Percentiles rank a stretch among this genome's conserved stretches.
These are phyloP conservation scores for Phytopythium cucurbitacearum DNA, from an alignment of 352 stramenopile genomes.

Conservation along the genomic window DNA sequence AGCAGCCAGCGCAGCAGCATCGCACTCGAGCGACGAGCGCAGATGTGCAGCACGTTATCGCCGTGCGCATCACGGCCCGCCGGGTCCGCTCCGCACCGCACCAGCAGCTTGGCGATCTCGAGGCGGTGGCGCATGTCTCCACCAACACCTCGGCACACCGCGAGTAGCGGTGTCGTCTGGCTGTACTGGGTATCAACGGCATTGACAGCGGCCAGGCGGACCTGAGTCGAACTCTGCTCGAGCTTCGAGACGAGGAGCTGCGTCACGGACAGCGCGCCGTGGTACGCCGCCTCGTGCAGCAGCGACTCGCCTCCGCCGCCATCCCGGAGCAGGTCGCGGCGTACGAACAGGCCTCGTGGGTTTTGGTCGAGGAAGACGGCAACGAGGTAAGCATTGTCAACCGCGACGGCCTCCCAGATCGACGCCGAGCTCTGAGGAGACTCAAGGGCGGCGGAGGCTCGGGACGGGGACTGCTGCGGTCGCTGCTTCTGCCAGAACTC, in stretches of 20 bases:
- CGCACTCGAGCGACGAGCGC: conserved; percentile 43
- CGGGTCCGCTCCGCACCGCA: conserved; percentile 38
- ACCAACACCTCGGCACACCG: conserved; percentile 41
- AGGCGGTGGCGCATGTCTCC: conserved; percentile 34
- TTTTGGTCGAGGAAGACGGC: conserved; percentile 27
- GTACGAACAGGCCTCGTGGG: conserved; percentile 22
- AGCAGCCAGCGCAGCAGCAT: conserved; percentile 54
- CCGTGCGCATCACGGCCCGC: conserved; percentile 44
- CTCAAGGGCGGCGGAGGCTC: conserved; percentile 6
- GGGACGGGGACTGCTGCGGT: conserved; percentile 10
- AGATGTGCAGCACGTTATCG: conserved; percentile 69
- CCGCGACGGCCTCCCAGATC: conserved; percentile 40
- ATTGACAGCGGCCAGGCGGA: conserved; percentile 26
- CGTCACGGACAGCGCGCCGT: conserved; percentile 30
- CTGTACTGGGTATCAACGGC: conserved; percentile 46
- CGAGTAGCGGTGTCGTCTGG: conserved; percentile 53
- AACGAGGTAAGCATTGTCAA: conserved; percentile 25
- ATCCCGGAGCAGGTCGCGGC: conserved; percentile 16
- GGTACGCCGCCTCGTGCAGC: conserved; percentile 47
- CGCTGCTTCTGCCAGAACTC: conserved; percentile 21
- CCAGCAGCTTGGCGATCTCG: conserved; percentile 43
- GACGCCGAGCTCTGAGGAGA: neutral
- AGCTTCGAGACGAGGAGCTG: conserved; percentile 32
- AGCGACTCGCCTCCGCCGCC: conserved; percentile 31
- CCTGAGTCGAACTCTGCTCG: conserved; percentile 19